phyloP scores from a whole-genome alignment of 805 yeast genomes.

The Cyberlindnera mississippiensis region DNA sequence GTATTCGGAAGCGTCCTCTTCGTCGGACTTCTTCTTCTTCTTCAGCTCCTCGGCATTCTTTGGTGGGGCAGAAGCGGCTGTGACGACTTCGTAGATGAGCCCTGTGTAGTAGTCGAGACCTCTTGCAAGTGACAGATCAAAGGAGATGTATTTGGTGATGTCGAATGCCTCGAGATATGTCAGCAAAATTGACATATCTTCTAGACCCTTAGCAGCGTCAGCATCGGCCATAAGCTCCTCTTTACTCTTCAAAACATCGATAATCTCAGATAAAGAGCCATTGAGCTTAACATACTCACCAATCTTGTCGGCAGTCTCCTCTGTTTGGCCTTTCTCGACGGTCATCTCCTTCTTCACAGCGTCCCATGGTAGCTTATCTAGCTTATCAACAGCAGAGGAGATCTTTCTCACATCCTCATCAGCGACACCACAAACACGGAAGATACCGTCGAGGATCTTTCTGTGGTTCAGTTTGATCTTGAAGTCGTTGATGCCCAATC shows the following conservation, averaged over 20 bases:
- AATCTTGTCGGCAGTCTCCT: constrained; percentile 87
- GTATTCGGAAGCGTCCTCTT: constrained; percentile 91
- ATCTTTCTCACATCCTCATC: constrained; percentile 92
- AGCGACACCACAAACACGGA: constrained; percentile 90
- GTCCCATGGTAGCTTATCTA: constrained; percentile 95
- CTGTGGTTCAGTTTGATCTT: constrained; percentile 93
- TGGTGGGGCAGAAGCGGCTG: constrained; percentile 96
- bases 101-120: constrained; percentile 98
- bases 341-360: constrained; percentile 90
- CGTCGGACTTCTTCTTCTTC: constrained; percentile 40
- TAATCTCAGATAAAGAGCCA: constrained; percentile 67
- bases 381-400: constrained; percentile 93
- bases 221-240: constrained; percentile 58
- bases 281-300: constrained; percentile 86
- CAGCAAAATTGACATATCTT: constrained; percentile 72
- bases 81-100: constrained; percentile 92
- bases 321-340: constrained; percentile 85
- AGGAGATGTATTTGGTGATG: constrained; percentile 63
- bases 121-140: constrained; percentile 93
- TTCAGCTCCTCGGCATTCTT: constrained; percentile 66
- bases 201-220: constrained; percentile 75
- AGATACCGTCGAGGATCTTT: constrained; percentile 92
- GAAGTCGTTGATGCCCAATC: constrained; percentile 83
- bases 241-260: constrained; percentile 52
- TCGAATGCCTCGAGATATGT: constrained; percentile 81